These are phyloP conservation scores for Yarrowia keelungensis DNA, from an alignment of 805 yeast species.

Conservation along the genomic window DNA sequence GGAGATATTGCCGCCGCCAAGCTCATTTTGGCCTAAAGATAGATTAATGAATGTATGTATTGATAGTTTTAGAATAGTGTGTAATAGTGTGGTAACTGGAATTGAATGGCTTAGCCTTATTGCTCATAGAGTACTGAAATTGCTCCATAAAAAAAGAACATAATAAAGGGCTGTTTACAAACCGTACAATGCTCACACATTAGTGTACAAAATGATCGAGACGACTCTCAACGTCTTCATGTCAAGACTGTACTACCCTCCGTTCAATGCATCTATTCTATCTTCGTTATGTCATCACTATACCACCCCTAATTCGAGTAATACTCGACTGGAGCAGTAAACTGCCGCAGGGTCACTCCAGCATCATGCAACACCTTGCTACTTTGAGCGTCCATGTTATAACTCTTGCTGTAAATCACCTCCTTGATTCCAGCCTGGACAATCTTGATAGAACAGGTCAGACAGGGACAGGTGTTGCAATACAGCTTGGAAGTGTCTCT, in stretches of 20 bases:
- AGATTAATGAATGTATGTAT: constrained; percentile 1
- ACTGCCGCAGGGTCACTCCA: constrained; percentile 73
- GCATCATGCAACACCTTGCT: constrained; percentile 76
- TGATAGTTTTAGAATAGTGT: not conserved
- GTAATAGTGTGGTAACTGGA: no score
- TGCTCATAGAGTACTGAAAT: no score
- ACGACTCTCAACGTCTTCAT: no score
- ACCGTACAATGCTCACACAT: no score
- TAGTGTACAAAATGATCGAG: no score
- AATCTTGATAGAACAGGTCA: constrained; percentile 93
- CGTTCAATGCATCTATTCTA: constrained; percentile 5
- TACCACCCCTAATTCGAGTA: not conserved
- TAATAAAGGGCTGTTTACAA: no score
- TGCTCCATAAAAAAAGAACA: no score
- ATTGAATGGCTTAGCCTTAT: no score
- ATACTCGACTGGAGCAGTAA: constrained; percentile 51
- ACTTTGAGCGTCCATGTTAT: constrained; percentile 87
- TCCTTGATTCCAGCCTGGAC: constrained; percentile 91
- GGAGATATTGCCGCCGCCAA: constrained; percentile 28
- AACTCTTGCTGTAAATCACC: constrained; percentile 91
- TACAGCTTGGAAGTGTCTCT: constrained; percentile 70
- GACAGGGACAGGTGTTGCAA: constrained; percentile 96
- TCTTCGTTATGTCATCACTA: not conserved
- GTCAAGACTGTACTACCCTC: no score
- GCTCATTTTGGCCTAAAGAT: constrained; percentile 9